Evolutionary conservation across 768 basidiomycete species (phyloP), one percentile per base, ranked within the genome.

Genomic region (Trametes cinnabarina): DNA sequence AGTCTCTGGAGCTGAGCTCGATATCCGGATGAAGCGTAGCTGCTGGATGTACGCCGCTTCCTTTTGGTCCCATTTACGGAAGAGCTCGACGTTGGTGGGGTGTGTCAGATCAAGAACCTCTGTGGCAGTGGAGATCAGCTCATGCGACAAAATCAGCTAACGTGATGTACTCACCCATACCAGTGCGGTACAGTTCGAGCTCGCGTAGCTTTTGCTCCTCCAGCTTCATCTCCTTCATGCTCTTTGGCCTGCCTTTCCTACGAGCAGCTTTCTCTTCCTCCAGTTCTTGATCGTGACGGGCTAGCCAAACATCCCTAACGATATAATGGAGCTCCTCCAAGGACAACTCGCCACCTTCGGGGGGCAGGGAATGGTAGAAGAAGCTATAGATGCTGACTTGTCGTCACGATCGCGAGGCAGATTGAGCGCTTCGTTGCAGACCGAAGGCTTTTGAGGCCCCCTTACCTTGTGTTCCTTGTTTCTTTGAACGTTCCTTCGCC

Each of bases 31-130:
- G 71, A 87, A 90, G 41, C 88, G 86, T 50, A 94, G 76, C 15
- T 85, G 77, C 50, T 88, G 79, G 39, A 88, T 77, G 69, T 81
- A 94, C 4, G 87, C 82, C 4, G 83, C 73, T 64, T 91, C 88
- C 58, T 81, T 83, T 63, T 88, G 85, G 65, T 92, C 88, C 92
- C 92, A 94, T 57, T 74, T 73, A 39, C 88, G 81, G 69, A 92
- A 90, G 3, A 92, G 74, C 26, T 80, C 79, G 37, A 90, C 86
- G 15, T 82, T 93, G 10, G 77, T 69, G n/a, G 75, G 70, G 62
- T 93, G 83, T 0, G 90, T 92, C 25, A 94, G 77, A 71, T 94
- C 92, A 7, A 84, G 81, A 32, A 93, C 78, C 75, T 94, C 92
- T 93, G 68, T 47, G 46, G 3, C n/a, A 14, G 10, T 15, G 28